A percentile compares a stretch with the other conserved stretches of the same genome.
These are phyloP conservation scores for Passiflora organensis DNA, from an alignment of 345 rosid species.

Conservation along the genomic window DNA sequence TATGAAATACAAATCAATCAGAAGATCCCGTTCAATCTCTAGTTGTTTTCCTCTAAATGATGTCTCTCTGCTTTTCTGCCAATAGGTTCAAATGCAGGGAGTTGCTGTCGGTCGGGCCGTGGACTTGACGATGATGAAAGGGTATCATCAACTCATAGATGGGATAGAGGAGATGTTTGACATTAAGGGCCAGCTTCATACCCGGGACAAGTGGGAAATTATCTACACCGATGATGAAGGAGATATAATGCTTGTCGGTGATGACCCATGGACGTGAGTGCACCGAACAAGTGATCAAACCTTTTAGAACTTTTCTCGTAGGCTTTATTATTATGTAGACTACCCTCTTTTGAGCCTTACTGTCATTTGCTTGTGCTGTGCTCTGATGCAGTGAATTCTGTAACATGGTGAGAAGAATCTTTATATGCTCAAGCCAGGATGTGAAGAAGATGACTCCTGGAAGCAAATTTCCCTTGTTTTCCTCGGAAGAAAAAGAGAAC, in stretches of 20 bases:
- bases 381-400: neutral
- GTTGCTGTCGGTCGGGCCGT: slow-evolving; percentile 30
- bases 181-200: slow-evolving; percentile 21
- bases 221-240: slow-evolving; percentile 32
- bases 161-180: slow-evolving; percentile 30
- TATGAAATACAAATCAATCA: too few species aligned
- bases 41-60: slow-evolving; percentile 7
- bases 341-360: neutral
- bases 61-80: slow-evolving; percentile 15
- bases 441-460: too few species aligned
- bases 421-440: too few species aligned
- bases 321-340: too few species aligned
- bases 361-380: too few species aligned
- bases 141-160: slow-evolving; percentile 23
- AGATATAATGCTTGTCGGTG: slow-evolving; percentile 35
- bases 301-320: too few species aligned
- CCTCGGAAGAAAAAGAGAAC: too few species aligned
- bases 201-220: slow-evolving; percentile 27
- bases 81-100: slow-evolving; percentile 33
- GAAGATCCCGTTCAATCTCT: neutral
- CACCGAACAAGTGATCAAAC: neutral
- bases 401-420: too few species aligned
- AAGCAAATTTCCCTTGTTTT: too few species aligned
- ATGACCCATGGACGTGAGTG: slow-evolving; percentile 34
- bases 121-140: slow-evolving; percentile 23